These are phyloP conservation scores for Boeremia lycopersici DNA, from an alignment of 2,329 filamentous ascomycete genomes.

Conservation along the genomic window DNA sequence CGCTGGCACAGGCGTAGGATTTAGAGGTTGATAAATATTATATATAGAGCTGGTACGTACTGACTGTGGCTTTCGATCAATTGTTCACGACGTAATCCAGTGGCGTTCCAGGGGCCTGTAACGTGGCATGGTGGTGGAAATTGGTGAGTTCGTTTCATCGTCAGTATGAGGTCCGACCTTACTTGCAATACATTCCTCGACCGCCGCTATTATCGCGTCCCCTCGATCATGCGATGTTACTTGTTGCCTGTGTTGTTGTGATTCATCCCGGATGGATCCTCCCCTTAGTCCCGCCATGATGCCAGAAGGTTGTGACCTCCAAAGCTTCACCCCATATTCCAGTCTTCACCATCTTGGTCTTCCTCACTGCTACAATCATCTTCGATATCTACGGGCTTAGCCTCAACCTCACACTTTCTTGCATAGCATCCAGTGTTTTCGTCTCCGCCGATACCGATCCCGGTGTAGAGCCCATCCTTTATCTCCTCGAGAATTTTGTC, in stretches of 20 bases:
- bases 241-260: neutral
- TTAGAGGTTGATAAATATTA: too few relatives aligned
- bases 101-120: too few relatives aligned
- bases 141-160: too few relatives aligned
- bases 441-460: slow-evolving; percentile 28
- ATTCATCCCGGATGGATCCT: neutral
- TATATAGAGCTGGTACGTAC: too few relatives aligned
- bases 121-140: too few relatives aligned
- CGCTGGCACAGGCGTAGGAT: too few relatives aligned
- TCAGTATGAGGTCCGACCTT: too few relatives aligned
- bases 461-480: slow-evolving; percentile 27
- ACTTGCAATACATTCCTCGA: too few relatives aligned
- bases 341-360: slow-evolving; percentile 17
- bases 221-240: neutral
- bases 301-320: too few relatives aligned
- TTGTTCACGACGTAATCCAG: too few relatives aligned
- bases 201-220: neutral
- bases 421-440: slow-evolving; percentile 25
- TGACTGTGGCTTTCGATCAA: too few relatives aligned
- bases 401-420: slow-evolving; percentile 32
- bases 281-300: neutral
- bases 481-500: slow-evolving; percentile 34
- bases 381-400: slow-evolving; percentile 30
- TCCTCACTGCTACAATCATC: slow-evolving; percentile 28
- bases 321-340: slow-evolving; percentile 9